phyloP scores from a whole-genome alignment of 2,329 filamentous ascomycete species.

The Helotiales sp. region DNA sequence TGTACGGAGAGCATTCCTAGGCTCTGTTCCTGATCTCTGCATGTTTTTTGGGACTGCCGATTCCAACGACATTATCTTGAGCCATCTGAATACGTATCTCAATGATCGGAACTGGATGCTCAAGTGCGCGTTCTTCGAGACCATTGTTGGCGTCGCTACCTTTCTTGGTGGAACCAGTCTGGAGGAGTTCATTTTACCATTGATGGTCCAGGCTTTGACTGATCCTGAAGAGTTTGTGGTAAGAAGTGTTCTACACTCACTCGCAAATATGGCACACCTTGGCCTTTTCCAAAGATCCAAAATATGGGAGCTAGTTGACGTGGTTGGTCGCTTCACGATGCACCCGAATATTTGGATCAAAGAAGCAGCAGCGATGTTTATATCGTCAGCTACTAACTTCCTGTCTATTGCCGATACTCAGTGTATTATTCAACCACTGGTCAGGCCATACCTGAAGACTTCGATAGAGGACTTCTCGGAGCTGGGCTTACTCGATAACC shows the following conservation, averaged over 20 bases:
- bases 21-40: slow-evolving; percentile 88
- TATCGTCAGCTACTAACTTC: slow-evolving; percentile 74
- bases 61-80: slow-evolving; percentile 93
- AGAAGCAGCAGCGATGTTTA: slow-evolving; percentile 82
- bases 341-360: slow-evolving; percentile 96
- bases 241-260: slow-evolving; percentile 82
- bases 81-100: slow-evolving; percentile 93
- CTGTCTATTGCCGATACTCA: slow-evolving; percentile 78
- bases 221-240: slow-evolving; percentile 94
- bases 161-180: slow-evolving; percentile 87
- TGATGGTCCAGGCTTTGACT: slow-evolving; percentile 93
- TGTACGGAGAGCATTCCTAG: slow-evolving; percentile 86
- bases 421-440: slow-evolving; percentile 78
- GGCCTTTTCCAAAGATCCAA: slow-evolving; percentile 84
- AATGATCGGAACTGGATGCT: slow-evolving; percentile 97
- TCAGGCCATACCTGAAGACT: slow-evolving; percentile 80
- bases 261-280: slow-evolving; percentile 84
- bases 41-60: slow-evolving; percentile 92
- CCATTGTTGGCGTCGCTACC: slow-evolving; percentile 86
- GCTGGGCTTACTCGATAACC: slow-evolving; percentile 71
- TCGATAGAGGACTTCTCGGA: slow-evolving; percentile 70
- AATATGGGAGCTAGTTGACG: slow-evolving; percentile 84
- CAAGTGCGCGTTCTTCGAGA: slow-evolving; percentile 95
- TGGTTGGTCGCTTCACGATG: slow-evolving; percentile 81
- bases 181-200: slow-evolving; percentile 91